Percentiles rank a stretch among this genome's conserved stretches.
These are phyloP conservation scores for Xylaria multiplex DNA, from an alignment of 2,329 filamentous ascomycete genomes.

Conservation along the genomic window DNA sequence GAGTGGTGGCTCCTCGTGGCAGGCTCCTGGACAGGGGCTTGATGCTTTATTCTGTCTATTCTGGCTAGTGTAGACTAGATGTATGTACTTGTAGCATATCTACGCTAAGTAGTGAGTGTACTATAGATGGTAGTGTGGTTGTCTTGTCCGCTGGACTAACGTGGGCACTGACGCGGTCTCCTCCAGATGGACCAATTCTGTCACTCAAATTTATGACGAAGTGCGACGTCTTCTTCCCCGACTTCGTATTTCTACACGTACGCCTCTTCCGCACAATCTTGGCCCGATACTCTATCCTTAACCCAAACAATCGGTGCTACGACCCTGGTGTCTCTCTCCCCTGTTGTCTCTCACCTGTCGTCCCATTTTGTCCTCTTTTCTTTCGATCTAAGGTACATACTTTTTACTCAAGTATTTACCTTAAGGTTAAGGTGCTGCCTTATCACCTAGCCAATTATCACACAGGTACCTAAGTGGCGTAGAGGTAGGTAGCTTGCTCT, in stretches of 20 bases:
- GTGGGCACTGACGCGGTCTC: constrained; percentile 23
- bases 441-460: neutral
- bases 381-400: neutral
- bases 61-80: neutral
- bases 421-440: neutral
- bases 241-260: constrained; percentile 14
- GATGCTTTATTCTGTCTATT: neutral
- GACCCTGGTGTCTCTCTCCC: neutral
- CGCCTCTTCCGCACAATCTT: too few species aligned
- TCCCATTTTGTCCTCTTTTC: constrained; percentile 4
- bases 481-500: neutral
- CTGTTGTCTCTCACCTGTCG: neutral
- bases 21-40: constrained; percentile 10
- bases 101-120: too few species aligned
- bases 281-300: too few species aligned
- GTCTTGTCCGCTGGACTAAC: neutral
- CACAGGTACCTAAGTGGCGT: neutral
- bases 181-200: constrained; percentile 21
- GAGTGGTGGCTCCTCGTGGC: constrained; percentile 6
- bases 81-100: too few species aligned
- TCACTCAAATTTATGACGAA: constrained; percentile 21
- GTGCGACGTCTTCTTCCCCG: constrained; percentile 7
- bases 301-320: too few species aligned
- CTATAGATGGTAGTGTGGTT: too few species aligned
- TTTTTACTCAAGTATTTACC: neutral